Evolutionary conservation across 768 basidiomycete genomes (phyloP), one percentile per base, ranked within the genome.

Genomic region (Tricholoma bakamatsutake): DNA sequence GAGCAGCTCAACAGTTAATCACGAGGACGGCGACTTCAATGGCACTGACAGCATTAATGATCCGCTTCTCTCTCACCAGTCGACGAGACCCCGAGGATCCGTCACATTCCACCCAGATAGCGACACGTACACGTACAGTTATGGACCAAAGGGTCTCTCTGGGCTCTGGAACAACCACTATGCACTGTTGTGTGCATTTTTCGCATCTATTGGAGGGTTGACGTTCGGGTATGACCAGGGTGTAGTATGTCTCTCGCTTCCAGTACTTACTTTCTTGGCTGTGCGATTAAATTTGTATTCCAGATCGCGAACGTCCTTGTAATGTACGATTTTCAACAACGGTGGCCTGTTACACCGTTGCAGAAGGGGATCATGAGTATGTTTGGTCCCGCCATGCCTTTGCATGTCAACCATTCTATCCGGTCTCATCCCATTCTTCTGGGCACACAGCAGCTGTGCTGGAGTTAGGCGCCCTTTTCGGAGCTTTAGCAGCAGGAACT

Each of bases 151-250:
- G n/a, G 88, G 89, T 1, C 60, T 90, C 9, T 61, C 74, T 2
- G 89, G 90, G 9, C 74, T 91, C 13, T 64, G 77, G 46, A 78
- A 78, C 58, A 91, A 90, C 65, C 77, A 74, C 55, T 88, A 85
- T 60, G 80, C 84, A 4, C 68, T 85, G 7, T 70, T 82, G 1
- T 90, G 88, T 57, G 87, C 85, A 4, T 71, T 85, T 48, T 89
- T 90, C 59, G 89, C 85, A 0, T 87, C 84, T 9, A 80, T 91
- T 61, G 89, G 89, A 1, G 88, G 88, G 0, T 65, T 90, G 54
- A 82, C 85, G 12, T 91, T 91, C 67, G 89, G 89, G 8, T 91
- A 91, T 64, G 89, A 90, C 62, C 89, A 91, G 64, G 89, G 89
- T 35, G 90, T 91, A 48, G 79, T 78, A 61, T 45, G 72, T 69